Conservation (phyloP, 2,329 filamentous ascomycete species). For the Fusarium redolens region DNA sequence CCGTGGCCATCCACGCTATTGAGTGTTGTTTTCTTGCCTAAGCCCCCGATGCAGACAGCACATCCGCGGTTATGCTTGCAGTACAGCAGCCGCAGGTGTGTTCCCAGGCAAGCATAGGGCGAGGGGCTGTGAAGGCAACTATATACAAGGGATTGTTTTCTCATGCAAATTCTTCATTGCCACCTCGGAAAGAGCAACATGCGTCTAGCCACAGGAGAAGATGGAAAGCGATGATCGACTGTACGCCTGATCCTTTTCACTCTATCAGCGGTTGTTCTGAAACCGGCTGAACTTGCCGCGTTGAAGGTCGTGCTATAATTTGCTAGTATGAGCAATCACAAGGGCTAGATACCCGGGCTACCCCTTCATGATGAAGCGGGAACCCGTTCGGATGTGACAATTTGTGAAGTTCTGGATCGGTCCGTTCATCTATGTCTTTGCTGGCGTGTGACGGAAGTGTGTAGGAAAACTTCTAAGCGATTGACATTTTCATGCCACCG, state of each 20-base stretch:
- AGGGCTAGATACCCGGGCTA: background rate
- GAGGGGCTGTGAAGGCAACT: background rate
- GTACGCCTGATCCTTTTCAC: background rate
- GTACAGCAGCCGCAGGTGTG: background rate
- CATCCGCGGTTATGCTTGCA: background rate
- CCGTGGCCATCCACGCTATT: background rate
- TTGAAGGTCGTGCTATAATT: background rate
- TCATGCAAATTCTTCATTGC: background rate
- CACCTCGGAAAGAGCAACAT: background rate
- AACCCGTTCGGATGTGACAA: conserved; percentile 24
- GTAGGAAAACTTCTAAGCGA: conserved; percentile 41
- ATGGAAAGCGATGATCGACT: background rate
- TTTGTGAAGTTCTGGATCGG: background rate
- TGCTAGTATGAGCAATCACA: background rate
- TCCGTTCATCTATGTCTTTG: background rate
- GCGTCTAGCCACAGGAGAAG: background rate
- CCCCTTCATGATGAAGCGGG: background rate
- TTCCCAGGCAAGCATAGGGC: background rate
- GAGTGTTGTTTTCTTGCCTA: conserved; percentile 1
- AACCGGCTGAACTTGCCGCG: background rate
- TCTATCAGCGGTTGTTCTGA: too few species aligned
- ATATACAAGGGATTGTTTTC: background rate
- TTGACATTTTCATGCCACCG: conserved; percentile 60
- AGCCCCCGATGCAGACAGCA: background rate
- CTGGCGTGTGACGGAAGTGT: background rate